Base-by-base conservation (phyloP, 1,284 basidiomycete genomes). In the Pseudozyma pruni region DNA sequence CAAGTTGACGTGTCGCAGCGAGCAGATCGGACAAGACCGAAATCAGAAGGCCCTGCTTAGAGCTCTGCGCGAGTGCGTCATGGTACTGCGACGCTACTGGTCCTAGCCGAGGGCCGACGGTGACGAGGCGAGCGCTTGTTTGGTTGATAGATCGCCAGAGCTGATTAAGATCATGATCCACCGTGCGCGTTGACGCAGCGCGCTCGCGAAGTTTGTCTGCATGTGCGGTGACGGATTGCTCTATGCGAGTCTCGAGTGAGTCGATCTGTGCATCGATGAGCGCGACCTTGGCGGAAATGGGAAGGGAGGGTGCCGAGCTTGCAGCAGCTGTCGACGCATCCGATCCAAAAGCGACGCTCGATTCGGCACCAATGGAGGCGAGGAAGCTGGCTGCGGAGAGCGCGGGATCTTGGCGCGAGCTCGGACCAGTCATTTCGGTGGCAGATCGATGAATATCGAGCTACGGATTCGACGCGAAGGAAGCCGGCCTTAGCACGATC, bases 181-280 rank as follows among this genome's bases (percentile, higher is more conserved):
- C 48, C n/a, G 48, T 40, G 22, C 51, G 50, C 17, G 54, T 53
- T 11, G 59, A 58, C 10, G 48, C 50, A 5, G 60, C 66, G 17
- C 62, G 39, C 37, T 52, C 32, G 8, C 55, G 63, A 39, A 73
- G 62, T 39, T 62, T 39, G 11, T 41, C 54, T 14, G 60, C 48
- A 39, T 73, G 57, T 23, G 58, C n/a, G 1, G 42, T 25, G 11
- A 73, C 35, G 8, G 57, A 45, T 11, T 53, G 34, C 42, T 59
- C 50, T 31, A 70, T 66, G 27, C 51, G 51, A 14, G 23, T 8
- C 25, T 66, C 54, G 25, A 69, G 54, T 8, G 54, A 42, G 16
- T 70, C 71, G 40, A 70, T 73, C 52, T 73, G 56, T n/a, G 71
- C 67, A 37, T 73, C 67, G 35, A 73, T 62, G 32, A 73, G 57